Percentiles rank a stretch among this genome's conserved stretches.
Conservation (phyloP, 306 rosid species). For the Gynostemma pentaphyllum region DNA sequence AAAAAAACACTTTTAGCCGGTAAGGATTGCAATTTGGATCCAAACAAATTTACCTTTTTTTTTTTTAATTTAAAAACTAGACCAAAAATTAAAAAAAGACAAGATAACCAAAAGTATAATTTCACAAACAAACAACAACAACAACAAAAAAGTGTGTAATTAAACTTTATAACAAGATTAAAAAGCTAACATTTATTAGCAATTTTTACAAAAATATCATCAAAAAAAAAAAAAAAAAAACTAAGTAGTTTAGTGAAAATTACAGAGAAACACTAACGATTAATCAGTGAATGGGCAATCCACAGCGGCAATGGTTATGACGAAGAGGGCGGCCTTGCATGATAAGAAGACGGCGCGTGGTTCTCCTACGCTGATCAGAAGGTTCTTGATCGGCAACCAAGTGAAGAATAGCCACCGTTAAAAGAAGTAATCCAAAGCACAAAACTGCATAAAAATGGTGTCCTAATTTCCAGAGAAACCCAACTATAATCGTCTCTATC, state of each 20-base stretch:
- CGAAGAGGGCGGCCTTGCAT: slow-evolving; percentile 11
- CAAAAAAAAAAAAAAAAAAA: too few relatives aligned
- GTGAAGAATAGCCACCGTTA: slow-evolving; percentile 19
- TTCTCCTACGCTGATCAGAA: not conserved
- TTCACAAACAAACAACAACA: too few relatives aligned
- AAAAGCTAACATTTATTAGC: not conserved
- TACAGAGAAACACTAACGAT: not conserved
- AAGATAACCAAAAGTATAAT: too few relatives aligned
- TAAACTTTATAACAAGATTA: not conserved
- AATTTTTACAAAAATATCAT: not conserved
- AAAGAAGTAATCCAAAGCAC: slow-evolving; percentile 29
- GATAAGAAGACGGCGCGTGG: slow-evolving; percentile 13
- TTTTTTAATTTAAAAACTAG: too few relatives aligned
- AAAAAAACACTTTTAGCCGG: too few relatives aligned
- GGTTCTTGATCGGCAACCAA: slow-evolving; percentile 6
- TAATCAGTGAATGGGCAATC: not conserved
- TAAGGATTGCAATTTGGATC: too few relatives aligned
- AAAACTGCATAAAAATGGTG: slow-evolving; percentile 29
- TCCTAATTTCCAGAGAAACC: slow-evolving; percentile 15
- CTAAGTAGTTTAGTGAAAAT: too few relatives aligned
- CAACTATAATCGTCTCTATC: slow-evolving; percentile 6
- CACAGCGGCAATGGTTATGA: not conserved
- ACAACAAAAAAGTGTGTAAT: too few relatives aligned
- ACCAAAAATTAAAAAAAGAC: too few relatives aligned
- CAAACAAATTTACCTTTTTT: too few relatives aligned